Evolutionary conservation across 2,329 filamentous ascomycete species (phyloP), one percentile per base, ranked within the genome.

Genomic region (Biscogniauxia marginata): DNA sequence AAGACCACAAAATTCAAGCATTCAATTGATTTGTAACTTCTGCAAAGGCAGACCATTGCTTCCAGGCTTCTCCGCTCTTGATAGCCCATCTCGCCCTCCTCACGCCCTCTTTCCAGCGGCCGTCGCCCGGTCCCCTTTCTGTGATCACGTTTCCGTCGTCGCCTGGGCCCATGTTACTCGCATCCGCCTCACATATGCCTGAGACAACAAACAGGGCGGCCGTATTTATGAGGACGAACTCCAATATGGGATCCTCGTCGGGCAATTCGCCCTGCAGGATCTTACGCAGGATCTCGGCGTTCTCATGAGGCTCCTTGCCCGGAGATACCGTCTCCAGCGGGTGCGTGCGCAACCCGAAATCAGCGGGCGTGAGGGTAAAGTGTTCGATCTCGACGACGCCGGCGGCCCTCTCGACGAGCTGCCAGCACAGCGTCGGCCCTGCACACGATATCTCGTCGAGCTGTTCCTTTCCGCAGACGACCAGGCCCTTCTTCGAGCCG

Each of bases 361-460:
- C 93, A n/a, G 82, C 81, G 0, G 95, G 91, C 22, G 85, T 78
- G 7, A 99, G 74, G 24, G 81, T 84, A 77, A 99, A 97, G 60
- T 88, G 85, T 64, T 93, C 86, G 44, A 96, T 80, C 53, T 83
- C 68, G 73, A 84, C 65, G 75, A 64, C 52, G 70, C 79, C 54
- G 67, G 73, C 61, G 64, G 43, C 71, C 48, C 39, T 71, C 20
- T 81, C 77, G 53, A 82, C 78, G 22, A 97, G 75, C 74, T 86
- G 86, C 95, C 95, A 99, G 81, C 93, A 96, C 67, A 90, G 86
- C 2, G 93, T 96, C 34, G 81, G 81, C 0, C 95, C 93, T 1
- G 93, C 95, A 65, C 93, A 97, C 66, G 90, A 95, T 59, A 99
- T 85, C 77, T 99, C 95, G 71, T 99, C 95, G 24, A 99, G 84